These are phyloP conservation scores for Ceratocystis harringtonii DNA, from an alignment of 2,329 filamentous ascomycete genomes.

Conservation along the genomic window DNA sequence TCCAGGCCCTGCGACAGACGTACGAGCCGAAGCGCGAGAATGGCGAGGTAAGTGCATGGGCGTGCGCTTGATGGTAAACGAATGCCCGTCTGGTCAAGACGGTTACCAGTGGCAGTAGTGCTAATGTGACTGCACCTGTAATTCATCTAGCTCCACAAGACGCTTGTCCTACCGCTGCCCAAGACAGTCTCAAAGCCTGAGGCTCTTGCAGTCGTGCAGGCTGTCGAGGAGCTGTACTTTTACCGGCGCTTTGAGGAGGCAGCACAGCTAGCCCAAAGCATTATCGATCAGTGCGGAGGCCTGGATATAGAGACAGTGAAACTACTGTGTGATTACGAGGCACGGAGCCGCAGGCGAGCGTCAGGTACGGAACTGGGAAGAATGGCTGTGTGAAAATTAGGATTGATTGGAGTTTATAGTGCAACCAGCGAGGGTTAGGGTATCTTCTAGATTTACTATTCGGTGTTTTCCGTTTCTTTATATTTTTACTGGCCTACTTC, in stretches of 20 bases:
- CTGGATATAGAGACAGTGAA: conserved; percentile 32
- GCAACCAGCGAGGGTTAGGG: conserved; percentile 2
- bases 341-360: not conserved
- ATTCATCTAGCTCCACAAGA: not conserved
- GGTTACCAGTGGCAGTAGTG: too few species aligned
- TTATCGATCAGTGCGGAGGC: conserved; percentile 22
- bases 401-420: not conserved
- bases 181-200: conserved; percentile 30
- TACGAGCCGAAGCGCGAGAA: conserved; percentile 39
- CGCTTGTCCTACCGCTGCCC: conserved; percentile 26
- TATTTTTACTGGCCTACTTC: conserved; percentile 20
- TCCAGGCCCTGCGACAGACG: conserved; percentile 30
- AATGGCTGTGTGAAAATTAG: not conserved
- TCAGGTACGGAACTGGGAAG: not conserved
- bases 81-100: not conserved
- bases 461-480: not conserved
- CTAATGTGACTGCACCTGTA: too few species aligned
- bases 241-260: conserved; percentile 34
- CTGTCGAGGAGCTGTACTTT: conserved; percentile 44
- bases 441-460: not conserved
- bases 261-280: conserved; percentile 26
- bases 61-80: not conserved
- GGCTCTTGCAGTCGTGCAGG: conserved; percentile 37
- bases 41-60: conserved; percentile 32
- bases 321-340: conserved; percentile 29